Conservation (phyloP, 257 asterid genomes). For the Perilla frutescens region DNA sequence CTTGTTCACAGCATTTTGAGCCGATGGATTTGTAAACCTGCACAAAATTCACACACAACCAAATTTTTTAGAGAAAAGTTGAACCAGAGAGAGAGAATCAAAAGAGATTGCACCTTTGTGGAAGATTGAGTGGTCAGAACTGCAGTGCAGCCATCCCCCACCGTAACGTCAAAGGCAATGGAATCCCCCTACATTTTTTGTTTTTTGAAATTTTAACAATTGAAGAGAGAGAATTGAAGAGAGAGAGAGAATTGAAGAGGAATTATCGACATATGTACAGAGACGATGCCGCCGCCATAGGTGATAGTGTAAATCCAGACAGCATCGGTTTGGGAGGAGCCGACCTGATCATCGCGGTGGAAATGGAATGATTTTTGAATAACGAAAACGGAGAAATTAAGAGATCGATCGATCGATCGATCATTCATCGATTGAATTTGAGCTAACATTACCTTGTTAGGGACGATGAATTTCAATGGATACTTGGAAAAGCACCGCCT, state of each 20-base stretch:
- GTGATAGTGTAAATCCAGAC: slow-evolving; percentile 93
- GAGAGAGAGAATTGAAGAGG: not conserved
- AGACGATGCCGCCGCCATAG: slow-evolving; percentile 96
- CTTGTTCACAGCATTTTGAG: slow-evolving; percentile 68
- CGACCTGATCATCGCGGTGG: slow-evolving; percentile 53
- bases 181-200: slow-evolving; percentile 69
- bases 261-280: slow-evolving; percentile 43
- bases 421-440: no score
- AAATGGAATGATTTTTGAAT: not conserved
- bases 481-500: slow-evolving; percentile 76
- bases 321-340: slow-evolving; percentile 72
- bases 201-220: no score
- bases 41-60: not conserved
- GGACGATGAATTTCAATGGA: slow-evolving; percentile 91
- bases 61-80: not conserved
- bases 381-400: not conserved
- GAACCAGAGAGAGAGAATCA: not conserved
- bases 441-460: slow-evolving; percentile 62
- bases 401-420: not conserved
- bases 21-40: slow-evolving; percentile 87
- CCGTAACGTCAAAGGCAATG: slow-evolving; percentile 58
- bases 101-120: slow-evolving; percentile 65
- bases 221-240: not conserved
- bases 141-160: slow-evolving; percentile 73
- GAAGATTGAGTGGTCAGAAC: slow-evolving; percentile 98